Conservation (phyloP, 2,329 filamentous ascomycete genomes). For the Trichophyton schoenleinii region DNA sequence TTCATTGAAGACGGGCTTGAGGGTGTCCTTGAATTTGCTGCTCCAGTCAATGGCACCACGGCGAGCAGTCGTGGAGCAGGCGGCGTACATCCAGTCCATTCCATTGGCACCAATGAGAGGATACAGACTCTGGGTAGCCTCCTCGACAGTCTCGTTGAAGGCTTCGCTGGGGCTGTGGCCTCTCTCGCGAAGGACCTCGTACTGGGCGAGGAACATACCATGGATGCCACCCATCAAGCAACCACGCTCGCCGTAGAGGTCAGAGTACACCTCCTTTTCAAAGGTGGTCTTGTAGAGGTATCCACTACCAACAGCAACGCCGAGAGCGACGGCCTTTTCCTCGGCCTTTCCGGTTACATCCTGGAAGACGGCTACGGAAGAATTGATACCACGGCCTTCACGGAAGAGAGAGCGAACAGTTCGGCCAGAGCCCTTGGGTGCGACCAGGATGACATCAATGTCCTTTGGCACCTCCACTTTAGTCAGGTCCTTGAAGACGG, state of each 20-base stretch:
- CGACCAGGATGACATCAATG: constrained; percentile 98
- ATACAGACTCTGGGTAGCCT: constrained; percentile 96
- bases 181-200: constrained; percentile 98
- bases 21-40: constrained; percentile 88
- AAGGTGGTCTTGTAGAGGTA: constrained; percentile 99
- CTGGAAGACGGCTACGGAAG: constrained; percentile 94
- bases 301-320: constrained; percentile 90
- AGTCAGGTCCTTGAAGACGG: constrained; percentile 98
- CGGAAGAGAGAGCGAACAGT: constrained; percentile 98
- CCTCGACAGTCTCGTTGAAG: constrained; percentile 99
- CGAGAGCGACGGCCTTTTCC: constrained; percentile 93
- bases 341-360: constrained; percentile 95
- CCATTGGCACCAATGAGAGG: constrained; percentile 93
- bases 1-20: constrained; percentile 97
- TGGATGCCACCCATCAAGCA: constrained; percentile 99
- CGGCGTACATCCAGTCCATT: constrained; percentile 99
- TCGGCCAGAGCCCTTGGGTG: constrained; percentile 96
- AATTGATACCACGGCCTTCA: constrained; percentile 99
- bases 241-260: constrained; percentile 98
- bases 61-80: constrained; percentile 96
- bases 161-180: constrained; percentile 96
- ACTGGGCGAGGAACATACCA: constrained; percentile 99
- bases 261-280: constrained; percentile 99
- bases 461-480: constrained; percentile 93
- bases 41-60: constrained; percentile 99